A percentile compares a stretch with the other conserved stretches of the same genome.
Conservation (phyloP, 306 rosid genomes). For the Pterocarpus macrocarpus region DNA sequence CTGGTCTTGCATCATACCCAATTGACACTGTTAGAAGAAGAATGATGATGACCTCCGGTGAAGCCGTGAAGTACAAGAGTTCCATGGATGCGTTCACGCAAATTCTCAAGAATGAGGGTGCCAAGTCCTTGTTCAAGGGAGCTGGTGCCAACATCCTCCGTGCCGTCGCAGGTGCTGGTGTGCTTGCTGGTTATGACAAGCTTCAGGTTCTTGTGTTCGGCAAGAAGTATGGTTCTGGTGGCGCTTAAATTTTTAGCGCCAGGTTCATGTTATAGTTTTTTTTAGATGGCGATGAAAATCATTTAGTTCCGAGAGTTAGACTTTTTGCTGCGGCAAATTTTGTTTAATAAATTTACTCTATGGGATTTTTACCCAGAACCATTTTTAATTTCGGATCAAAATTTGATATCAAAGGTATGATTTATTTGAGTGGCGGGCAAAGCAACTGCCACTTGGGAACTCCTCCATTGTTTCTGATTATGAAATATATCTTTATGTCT, state of each 20-base stretch:
- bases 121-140: slow-evolving; percentile 93
- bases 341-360: slow-evolving; percentile 72
- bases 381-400: slow-evolving; percentile 46
- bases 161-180: slow-evolving; percentile 97
- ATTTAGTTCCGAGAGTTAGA: slow-evolving; percentile 59
- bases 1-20: slow-evolving; percentile 93
- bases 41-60: slow-evolving; percentile 99
- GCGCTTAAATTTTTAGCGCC: slow-evolving; percentile 54
- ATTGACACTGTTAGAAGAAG: slow-evolving; percentile 95
- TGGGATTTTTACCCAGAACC: slow-evolving; percentile 72
- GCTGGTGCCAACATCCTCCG: slow-evolving; percentile 95
- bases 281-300: slow-evolving; percentile 90
- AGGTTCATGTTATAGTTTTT: slow-evolving; percentile 32
- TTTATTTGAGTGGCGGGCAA: slow-evolving; percentile 59
- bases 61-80: slow-evolving; percentile 92
- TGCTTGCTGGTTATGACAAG: slow-evolving; percentile 93
- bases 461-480: slow-evolving; percentile 44
- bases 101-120: slow-evolving; percentile 87
- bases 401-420: slow-evolving; percentile 50
- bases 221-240: slow-evolving; percentile 91
- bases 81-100: slow-evolving; percentile 78
- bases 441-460: slow-evolving; percentile 50
- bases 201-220: slow-evolving; percentile 79
- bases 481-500: not conserved
- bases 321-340: slow-evolving; percentile 72